Evolutionary conservation across 2,329 filamentous ascomycete species (phyloP), one percentile per base, ranked within the genome.

Genomic region (Aspergillus melleus): DNA sequence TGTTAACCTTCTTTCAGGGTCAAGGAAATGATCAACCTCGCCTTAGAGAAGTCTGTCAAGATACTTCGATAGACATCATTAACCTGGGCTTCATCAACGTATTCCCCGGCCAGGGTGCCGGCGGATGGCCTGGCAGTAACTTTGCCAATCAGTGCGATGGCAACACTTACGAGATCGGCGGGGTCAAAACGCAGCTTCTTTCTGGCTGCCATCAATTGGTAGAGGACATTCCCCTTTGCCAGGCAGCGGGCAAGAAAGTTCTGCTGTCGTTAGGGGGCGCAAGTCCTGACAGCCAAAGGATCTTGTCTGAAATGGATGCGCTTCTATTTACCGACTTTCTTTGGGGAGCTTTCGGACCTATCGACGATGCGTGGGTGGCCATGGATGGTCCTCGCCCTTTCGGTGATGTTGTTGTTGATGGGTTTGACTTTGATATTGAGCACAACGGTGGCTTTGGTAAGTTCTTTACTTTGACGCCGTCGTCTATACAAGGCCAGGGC

Each of bases 61-160:
- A 85, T 55, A 72, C 77, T 0, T 77, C 75, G 32, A 70, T 84
- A 59, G 84, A 86, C 62, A 81, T 86, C 52, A 82, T 87, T 68
- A 82, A 81, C 61, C 71, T 86, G 60, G 83, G 75, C 4, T 87
- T 86, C 64, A 75, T 87, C 58, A 83, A 83, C 63, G 64, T 74
- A 44, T 86, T 86, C 65, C 84, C 84, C 0, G 75, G 80, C 55
- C 74, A 79, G 50, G 68, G 69, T 30, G 29, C 69, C 19, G 77
- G 75, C 44, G 79, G 78, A 39, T 84, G 77, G 62, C 84, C 84
- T 5, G 79, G 77, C 11, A 80, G 78, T 12, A 85, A 86, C 73
- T 86, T 86, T 67, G 84, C 81, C 62, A 84, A 83, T 65, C 82
- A 83, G 47, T 86, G 84, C 64, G 76, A 76, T 61, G 74, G 72